Evolutionary conservation across 2,329 filamentous ascomycete species (phyloP).

Genomic region (Periconia sp.): DNA sequence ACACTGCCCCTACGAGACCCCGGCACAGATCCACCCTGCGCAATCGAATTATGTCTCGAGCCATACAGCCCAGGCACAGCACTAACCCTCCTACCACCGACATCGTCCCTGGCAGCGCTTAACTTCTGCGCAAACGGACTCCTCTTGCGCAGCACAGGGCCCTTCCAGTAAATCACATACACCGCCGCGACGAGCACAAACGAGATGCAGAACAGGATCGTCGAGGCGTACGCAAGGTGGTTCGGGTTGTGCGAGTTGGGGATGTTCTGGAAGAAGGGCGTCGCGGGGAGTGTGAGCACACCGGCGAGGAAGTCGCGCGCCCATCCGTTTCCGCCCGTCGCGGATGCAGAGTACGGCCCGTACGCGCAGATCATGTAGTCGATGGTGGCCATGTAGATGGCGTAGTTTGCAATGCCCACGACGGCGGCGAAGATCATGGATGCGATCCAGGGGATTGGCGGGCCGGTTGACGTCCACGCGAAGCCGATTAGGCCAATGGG

Average conservation of each 20-base stretch:
- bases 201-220: slow-evolving; percentile 57
- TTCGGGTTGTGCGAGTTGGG: slow-evolving; percentile 34
- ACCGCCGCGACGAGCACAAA: slow-evolving; percentile 47
- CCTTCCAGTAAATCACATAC: slow-evolving; percentile 57
- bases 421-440: slow-evolving; percentile 66
- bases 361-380: slow-evolving; percentile 80
- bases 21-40: slow-evolving; percentile 17
- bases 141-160: slow-evolving; percentile 54
- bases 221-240: slow-evolving; percentile 57
- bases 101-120: slow-evolving; percentile 33
- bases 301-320: slow-evolving; percentile 75
- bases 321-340: slow-evolving; percentile 77
- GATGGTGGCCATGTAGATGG: slow-evolving; percentile 77
- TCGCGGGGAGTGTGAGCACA: slow-evolving; percentile 69
- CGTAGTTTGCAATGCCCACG: slow-evolving; percentile 71
- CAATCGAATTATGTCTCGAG: slow-evolving; percentile 30
- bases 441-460: slow-evolving; percentile 68
- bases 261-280: slow-evolving; percentile 56
- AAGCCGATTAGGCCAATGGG: slow-evolving; percentile 73
- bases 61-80: slow-evolving; percentile 34
- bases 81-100: slow-evolving; percentile 34
- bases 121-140: slow-evolving; percentile 58
- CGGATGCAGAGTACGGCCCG: slow-evolving; percentile 73
- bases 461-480: slow-evolving; percentile 68
- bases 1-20: slow-evolving; percentile 32